These are phyloP conservation scores for Ziziphus jujuba DNA, from an alignment of 306 rosid genomes.

Conservation along the genomic window DNA sequence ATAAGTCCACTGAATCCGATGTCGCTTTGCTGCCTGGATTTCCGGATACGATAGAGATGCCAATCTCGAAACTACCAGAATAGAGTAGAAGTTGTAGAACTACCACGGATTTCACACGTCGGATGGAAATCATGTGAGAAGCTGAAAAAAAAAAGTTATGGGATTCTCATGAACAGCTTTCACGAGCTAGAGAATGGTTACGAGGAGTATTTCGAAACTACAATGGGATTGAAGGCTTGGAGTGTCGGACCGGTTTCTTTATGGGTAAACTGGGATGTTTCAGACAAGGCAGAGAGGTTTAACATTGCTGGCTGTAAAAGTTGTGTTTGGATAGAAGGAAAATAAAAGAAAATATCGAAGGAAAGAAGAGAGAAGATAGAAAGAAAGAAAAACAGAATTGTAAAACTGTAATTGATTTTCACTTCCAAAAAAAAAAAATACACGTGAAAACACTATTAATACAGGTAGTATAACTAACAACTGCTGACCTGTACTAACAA, in stretches of 20 bases:
- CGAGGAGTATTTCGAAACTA: neutral
- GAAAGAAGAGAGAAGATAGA: too few relatives aligned
- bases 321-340: too few relatives aligned
- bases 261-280: neutral
- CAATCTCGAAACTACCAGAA: neutral
- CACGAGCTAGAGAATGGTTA: neutral
- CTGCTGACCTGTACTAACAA: too few relatives aligned
- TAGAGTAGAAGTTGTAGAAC: neutral
- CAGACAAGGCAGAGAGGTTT: neutral
- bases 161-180: conserved; percentile 11
- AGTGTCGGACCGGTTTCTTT: conserved; percentile 7
- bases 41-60: conserved; percentile 2
- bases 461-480: too few relatives aligned
- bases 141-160: neutral
- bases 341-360: too few relatives aligned
- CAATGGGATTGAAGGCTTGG: neutral
- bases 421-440: too few relatives aligned
- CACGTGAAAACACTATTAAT: too few relatives aligned
- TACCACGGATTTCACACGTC: neutral
- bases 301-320: neutral
- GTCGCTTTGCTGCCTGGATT: neutral
- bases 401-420: too few relatives aligned
- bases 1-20: neutral
- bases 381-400: too few relatives aligned
- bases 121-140: neutral